phyloP scores from a whole-genome alignment of 1,284 basidiomycete species.

The Leccinum insolens region DNA sequence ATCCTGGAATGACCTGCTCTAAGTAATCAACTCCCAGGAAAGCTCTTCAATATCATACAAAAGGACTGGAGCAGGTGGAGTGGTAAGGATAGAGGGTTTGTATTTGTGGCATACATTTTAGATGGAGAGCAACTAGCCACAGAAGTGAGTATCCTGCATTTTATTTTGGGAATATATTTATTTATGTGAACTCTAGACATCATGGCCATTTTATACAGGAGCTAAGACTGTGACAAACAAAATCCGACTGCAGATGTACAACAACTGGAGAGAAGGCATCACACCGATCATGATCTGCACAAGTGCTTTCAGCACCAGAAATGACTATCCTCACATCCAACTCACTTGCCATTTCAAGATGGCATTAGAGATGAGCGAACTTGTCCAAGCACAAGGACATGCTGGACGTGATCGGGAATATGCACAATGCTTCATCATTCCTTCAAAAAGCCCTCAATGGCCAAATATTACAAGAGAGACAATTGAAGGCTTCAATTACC shows the following conservation, averaged over 20 bases:
- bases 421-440: neutral
- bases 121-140: neutral
- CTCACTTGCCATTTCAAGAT: neutral
- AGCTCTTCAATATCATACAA: no score
- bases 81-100: neutral
- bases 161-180: neutral
- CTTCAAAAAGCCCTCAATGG: no score
- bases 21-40: no score
- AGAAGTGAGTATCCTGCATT: neutral
- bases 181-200: neutral
- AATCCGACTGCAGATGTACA: neutral
- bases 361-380: neutral
- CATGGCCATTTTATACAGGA: neutral
- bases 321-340: neutral
- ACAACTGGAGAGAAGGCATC: neutral
- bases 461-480: no score
- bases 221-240: neutral
- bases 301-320: neutral
- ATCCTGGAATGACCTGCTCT: neutral
- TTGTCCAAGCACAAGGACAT: neutral
- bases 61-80: no score
- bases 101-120: neutral
- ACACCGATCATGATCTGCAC: neutral
- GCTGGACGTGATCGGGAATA: neutral
- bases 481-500: no score